These are phyloP conservation scores for Podospora australis DNA, from an alignment of 495 filamentous ascomycete genomes.

Conservation along the genomic window DNA sequence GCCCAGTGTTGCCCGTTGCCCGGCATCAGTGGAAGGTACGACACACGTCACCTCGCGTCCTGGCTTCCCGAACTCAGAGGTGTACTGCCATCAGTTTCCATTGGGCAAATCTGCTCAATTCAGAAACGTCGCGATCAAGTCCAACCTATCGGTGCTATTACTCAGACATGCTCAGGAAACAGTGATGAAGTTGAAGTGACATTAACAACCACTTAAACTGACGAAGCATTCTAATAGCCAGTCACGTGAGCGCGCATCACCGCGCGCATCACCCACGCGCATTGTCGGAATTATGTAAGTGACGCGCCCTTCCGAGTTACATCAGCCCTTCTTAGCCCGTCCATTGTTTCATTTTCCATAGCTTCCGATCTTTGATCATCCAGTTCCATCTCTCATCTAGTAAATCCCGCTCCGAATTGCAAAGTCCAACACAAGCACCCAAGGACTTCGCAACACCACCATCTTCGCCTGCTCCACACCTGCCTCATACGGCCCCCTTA, in stretches of 20 bases:
- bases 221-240: not conserved
- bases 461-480: slow-evolving; percentile 9
- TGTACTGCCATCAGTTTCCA: too few relatives aligned
- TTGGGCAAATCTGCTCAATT: too few relatives aligned
- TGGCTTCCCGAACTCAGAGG: too few relatives aligned
- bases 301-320: slow-evolving; percentile 22
- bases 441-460: slow-evolving; percentile 1
- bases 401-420: not conserved
- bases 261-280: slow-evolving; percentile 4
- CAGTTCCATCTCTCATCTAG: too few relatives aligned
- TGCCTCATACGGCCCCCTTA: not conserved
- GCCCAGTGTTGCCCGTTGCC: too few relatives aligned
- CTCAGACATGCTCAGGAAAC: not conserved
- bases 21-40: too few relatives aligned
- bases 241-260: slow-evolving; percentile 21
- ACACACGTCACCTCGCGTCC: too few relatives aligned
- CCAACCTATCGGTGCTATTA: too few relatives aligned
- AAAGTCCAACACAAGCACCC: not conserved
- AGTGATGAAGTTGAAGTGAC: not conserved
- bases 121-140: too few relatives aligned
- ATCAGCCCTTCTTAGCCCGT: not conserved
- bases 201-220: not conserved
- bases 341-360: not conserved
- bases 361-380: not conserved
- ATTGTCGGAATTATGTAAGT: not conserved